phyloP scores from a whole-genome alignment of 129 eudicot genomes.

The Logfia minima region DNA sequence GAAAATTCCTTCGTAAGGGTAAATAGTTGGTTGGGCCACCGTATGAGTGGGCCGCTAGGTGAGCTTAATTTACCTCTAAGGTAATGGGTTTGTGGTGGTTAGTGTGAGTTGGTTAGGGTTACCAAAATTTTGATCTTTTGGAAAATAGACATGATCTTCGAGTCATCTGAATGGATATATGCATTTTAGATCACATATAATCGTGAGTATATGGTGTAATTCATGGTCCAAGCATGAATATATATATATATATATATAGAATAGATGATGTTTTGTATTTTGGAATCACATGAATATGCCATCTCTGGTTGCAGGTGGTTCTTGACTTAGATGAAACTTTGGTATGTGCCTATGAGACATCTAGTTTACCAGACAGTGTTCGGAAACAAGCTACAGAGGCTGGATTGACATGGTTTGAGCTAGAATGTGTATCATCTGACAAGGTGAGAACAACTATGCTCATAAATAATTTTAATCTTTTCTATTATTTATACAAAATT shows the following conservation, averaged over 20 bases:
- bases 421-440: conserved; percentile 90
- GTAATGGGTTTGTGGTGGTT: no score
- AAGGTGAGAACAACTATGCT: conserved; percentile 42
- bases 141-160: background rate
- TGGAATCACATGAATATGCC: background rate
- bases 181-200: background rate
- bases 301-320: conserved; percentile 74
- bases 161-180: background rate
- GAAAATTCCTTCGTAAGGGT: no score
- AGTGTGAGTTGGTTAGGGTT: no score
- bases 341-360: conserved; percentile 94
- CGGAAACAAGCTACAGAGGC: conserved; percentile 88
- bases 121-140: no score
- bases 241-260: background rate
- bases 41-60: no score
- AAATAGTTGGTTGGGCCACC: no score
- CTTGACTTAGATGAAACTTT: conserved; percentile 97
- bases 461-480: background rate
- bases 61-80: no score
- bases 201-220: background rate
- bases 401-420: conserved; percentile 94
- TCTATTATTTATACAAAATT: background rate
- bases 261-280: background rate
- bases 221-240: conserved; percentile 13
- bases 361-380: conserved; percentile 79